Evolutionary conservation across 1,284 basidiomycete species (phyloP), one percentile per base, ranked within the genome.

Genomic region (Athelia psychrophila): DNA sequence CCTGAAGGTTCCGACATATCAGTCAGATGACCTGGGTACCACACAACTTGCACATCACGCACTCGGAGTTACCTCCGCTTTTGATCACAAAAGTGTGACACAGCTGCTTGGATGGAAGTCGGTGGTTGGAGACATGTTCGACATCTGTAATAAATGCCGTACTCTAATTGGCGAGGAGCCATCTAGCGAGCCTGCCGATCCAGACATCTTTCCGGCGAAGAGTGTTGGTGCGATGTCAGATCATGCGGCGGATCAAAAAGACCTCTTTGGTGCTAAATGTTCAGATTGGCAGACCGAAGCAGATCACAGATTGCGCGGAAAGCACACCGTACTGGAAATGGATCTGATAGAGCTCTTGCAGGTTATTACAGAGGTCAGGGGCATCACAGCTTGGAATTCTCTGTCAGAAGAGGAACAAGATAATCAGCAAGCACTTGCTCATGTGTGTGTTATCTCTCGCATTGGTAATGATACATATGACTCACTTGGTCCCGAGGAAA

Each of bases 31-130:
- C n/a, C 20, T 16, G n/a, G 38, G n/a, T 22, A 9, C 38, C n/a
- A 22, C 44, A 19, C 49, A 46, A 19, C 42, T 18, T 18, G 12
- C 38, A 10, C 53, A 42, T 15, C 57, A 58, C 15, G 13, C 27
- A 6, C 32, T 57, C 40, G 61, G 61, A 4, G 48, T 64, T n/a
- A 32, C 35, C 1, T 51, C 54, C 4, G 56, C 56, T 16, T 24
- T 56, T 16, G 60, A 55, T 32, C 64, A 66, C 44, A 61, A 57
- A 3, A 60, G 59, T 25, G 54, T 63, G 30, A 54, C 54, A 16
- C 63, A 64, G 45, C 35, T 62, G 3, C 18, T 55, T 2, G 58
- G 56, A 0, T 64, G 64, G 60, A 47, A 51, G 22, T 22, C 49
- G 1, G 24, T 51, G 6, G 23, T 52, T 20, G 24, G 42, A 10